Evolutionary conservation across 352 stramenopile species (phyloP).

Genomic region (Globisporangium camurandrum): DNA sequence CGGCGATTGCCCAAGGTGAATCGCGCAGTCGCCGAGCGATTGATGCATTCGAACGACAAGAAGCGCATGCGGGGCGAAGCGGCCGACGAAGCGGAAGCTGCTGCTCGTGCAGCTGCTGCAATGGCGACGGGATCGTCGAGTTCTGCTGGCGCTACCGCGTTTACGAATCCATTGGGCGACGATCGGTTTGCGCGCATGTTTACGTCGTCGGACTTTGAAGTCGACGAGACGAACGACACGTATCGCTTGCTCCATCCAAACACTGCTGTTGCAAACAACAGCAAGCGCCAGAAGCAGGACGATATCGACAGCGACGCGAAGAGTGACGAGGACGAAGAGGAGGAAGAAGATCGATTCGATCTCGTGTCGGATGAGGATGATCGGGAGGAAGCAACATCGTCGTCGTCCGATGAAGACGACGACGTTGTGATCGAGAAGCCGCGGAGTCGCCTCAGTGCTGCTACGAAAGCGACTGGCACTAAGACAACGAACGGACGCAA

Average conservation of each 20-base stretch:
- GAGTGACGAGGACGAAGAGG: slow-evolving; percentile 52
- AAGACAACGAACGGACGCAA: slow-evolving; percentile 20
- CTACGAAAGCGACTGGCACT: background rate
- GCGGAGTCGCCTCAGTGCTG: slow-evolving; percentile 6
- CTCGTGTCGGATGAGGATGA: slow-evolving; percentile 62
- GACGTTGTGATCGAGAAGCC: slow-evolving; percentile 21
- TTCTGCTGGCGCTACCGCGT: slow-evolving; percentile 22
- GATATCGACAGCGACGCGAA: slow-evolving; percentile 91
- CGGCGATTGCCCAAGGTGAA: slow-evolving; percentile 88
- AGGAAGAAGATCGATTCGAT: slow-evolving; percentile 60
- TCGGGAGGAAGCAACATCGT: slow-evolving; percentile 49
- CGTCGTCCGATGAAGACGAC: slow-evolving; percentile 59
- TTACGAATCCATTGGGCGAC: slow-evolving; percentile 88
- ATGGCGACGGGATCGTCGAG: no score
- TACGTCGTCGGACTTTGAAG: slow-evolving; percentile 95
- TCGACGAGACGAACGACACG: slow-evolving; percentile 95
- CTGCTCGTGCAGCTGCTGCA: slow-evolving; percentile 18
- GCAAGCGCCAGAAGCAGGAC: slow-evolving; percentile 67
- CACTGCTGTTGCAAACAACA: slow-evolving; percentile 53
- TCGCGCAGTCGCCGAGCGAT: slow-evolving; percentile 74
- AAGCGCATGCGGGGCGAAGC: slow-evolving; percentile 36
- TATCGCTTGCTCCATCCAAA: slow-evolving; percentile 95
- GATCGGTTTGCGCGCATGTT: slow-evolving; percentile 98
- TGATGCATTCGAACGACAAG: slow-evolving; percentile 73
- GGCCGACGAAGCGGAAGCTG: slow-evolving; percentile 16